Evolutionary conservation across 257 asterid genomes (phyloP), one percentile per base, ranked within the genome.

Genomic region (Salvia splendens): DNA sequence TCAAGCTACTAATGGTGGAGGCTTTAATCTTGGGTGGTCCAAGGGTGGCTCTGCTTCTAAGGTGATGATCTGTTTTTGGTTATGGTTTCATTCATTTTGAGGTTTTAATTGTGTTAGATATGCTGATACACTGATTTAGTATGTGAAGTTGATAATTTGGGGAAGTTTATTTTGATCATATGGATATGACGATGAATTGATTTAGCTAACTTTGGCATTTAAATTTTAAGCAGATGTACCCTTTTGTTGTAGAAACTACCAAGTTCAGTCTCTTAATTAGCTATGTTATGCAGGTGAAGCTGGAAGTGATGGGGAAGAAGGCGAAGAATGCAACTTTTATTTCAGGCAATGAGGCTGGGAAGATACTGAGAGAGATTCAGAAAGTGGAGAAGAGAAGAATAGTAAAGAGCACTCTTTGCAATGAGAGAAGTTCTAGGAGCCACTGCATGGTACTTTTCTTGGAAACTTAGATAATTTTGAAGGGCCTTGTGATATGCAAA

Each of bases 281-380:
- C 51, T 30, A 12, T 11, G 14, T 41, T 52, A 67, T 66, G 33
- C 70, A 89, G 97, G 96, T 78, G 79, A 86, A 74, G 78, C 73
- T 93, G 70, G 99, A 93, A 81, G 97, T 93, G 40, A 86, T 93
- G 86, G 95, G 99, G 30, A 93, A 93, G 80, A 90, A 88, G 78
- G 97, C 95, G 0, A 93, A 88, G 73, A 93, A 93, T 63, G 97
- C 97, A 0, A 86, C 94, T 3, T 88, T 76, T 45, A 90, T 93
- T 14, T 85, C 99, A 12, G 99, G 99, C 40, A 81, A 84, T 72
- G 97, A 90, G 62, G 99, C 97, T n/a, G 87, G 85, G 6, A 90
- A 90, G 78, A 93, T 93, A 61, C 84, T 92, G 46, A 93, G 81
- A 65, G 99, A 93, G 85, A 88, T 93, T 35, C 97, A 93, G 61